Evolutionary conservation across 768 basidiomycete species (phyloP).

Genomic region (Tricholomella constricta): DNA sequence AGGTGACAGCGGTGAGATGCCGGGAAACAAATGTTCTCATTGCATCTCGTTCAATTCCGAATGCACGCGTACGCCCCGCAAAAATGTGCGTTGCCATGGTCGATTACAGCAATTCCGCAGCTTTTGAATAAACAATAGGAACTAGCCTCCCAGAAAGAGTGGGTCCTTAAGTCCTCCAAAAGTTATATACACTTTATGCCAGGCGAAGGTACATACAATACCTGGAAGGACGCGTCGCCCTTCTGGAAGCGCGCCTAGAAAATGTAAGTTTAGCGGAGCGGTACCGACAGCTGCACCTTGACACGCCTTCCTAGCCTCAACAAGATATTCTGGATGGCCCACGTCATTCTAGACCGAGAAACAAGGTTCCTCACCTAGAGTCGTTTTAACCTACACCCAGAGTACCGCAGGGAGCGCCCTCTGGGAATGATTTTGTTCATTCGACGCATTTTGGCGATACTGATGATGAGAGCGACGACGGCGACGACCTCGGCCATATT

Average conservation of each 20-base stretch:
- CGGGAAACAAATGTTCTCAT: conserved; percentile 64
- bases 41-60: conserved; percentile 61
- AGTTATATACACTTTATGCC: neutral
- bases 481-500: neutral
- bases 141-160: conserved; percentile 46
- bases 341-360: neutral
- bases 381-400: neutral
- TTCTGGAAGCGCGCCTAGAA: neutral
- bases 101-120: neutral
- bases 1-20: conserved; percentile 74
- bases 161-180: neutral
- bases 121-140: conserved; percentile 27
- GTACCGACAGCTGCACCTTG: too few relatives aligned
- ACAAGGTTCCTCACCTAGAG: neutral
- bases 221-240: neutral
- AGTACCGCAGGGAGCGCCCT: neutral
- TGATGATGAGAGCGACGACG: neutral
- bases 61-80: conserved; percentile 67
- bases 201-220: neutral
- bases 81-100: conserved; percentile 44
- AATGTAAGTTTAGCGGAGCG: neutral
- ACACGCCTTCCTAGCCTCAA: neutral
- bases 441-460: neutral
- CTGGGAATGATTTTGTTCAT: neutral
- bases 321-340: neutral